Conservation (phyloP, 1,284 basidiomycete genomes). For the Crucibulum parvulum region DNA sequence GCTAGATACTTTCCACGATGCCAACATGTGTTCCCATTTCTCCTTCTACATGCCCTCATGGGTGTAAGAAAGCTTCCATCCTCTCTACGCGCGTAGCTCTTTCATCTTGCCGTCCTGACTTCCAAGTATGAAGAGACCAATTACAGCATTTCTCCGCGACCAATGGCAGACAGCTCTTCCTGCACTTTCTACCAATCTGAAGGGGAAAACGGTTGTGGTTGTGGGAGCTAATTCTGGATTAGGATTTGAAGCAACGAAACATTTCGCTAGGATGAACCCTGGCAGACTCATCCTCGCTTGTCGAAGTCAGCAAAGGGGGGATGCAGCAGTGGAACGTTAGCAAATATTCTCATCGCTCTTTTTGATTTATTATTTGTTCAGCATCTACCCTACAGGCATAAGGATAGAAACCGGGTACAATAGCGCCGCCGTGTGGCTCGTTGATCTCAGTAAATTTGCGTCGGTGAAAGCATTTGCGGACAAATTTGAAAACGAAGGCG, state of each 20-base stretch:
- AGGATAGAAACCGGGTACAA: slow-evolving; percentile 36
- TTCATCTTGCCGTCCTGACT: too few species aligned
- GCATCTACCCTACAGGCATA: slow-evolving; percentile 26
- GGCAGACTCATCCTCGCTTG: slow-evolving; percentile 46
- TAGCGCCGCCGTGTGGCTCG: slow-evolving; percentile 38
- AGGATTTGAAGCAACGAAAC: slow-evolving; percentile 50
- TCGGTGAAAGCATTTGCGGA: slow-evolving; percentile 45
- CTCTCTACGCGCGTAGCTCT: too few species aligned
- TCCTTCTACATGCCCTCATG: too few species aligned
- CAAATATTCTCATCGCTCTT: neutral
- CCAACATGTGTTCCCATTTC: too few species aligned
- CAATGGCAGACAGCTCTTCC: slow-evolving; percentile 36
- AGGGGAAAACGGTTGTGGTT: slow-evolving; percentile 38
- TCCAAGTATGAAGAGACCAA: too few species aligned
- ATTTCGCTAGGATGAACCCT: slow-evolving; percentile 50
- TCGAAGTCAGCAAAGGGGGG: slow-evolving; percentile 41
- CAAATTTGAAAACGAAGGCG: slow-evolving; percentile 39
- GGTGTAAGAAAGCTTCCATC: too few species aligned
- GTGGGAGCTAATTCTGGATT: slow-evolving; percentile 49
- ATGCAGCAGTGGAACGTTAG: slow-evolving; percentile 39
- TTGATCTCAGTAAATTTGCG: slow-evolving; percentile 44
- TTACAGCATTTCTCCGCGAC: slow-evolving; percentile 14
- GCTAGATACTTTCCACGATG: too few species aligned
- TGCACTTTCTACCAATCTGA: slow-evolving; percentile 31
- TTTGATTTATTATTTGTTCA: neutral